These are phyloP conservation scores for Trichoderma sp. DNA, from an alignment of 2,329 filamentous ascomycete species.

Conservation along the genomic window DNA sequence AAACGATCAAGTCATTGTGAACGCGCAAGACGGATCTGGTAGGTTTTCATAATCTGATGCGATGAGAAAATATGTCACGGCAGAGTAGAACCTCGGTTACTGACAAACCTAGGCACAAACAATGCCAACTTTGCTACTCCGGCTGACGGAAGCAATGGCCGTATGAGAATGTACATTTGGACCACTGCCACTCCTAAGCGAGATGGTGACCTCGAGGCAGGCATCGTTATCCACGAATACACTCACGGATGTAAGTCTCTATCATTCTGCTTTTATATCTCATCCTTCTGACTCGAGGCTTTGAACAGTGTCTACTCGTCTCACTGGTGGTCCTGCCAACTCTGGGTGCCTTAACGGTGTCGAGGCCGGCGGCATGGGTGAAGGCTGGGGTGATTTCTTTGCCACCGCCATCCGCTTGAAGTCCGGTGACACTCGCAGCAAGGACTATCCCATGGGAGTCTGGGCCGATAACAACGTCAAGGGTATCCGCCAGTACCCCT, in stretches of 20 bases:
- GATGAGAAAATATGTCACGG: too few species aligned
- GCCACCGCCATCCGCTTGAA: conserved; percentile 55
- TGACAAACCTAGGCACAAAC: conserved; percentile 45
- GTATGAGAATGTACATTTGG: conserved; percentile 66
- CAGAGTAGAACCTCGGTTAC: too few species aligned
- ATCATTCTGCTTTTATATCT: neutral
- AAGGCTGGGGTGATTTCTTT: conserved; percentile 62
- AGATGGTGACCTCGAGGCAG: conserved; percentile 62
- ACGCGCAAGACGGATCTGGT: conserved; percentile 57
- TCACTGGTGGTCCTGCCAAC: conserved; percentile 63
- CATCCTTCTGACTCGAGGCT: conserved; percentile 18
- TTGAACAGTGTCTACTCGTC: conserved; percentile 55
- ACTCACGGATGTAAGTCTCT: conserved; percentile 51
- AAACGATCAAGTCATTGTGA: conserved; percentile 58
- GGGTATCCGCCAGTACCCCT: conserved; percentile 56
- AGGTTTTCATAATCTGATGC: too few species aligned
- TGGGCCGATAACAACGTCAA: conserved; percentile 51
- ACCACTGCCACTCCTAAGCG: conserved; percentile 50
- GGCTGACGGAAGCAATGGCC: conserved; percentile 53
- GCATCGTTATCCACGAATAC: conserved; percentile 64
- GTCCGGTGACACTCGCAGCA: conserved; percentile 49
- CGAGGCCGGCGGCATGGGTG: conserved; percentile 61
- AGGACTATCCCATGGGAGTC: conserved; percentile 53
- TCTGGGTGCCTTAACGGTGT: conserved; percentile 49
- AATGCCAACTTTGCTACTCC: conserved; percentile 63